Evolutionary conservation across 768 basidiomycete species (phyloP), one percentile per base, ranked within the genome.

Genomic region (Kwoniella mangroviensis): DNA sequence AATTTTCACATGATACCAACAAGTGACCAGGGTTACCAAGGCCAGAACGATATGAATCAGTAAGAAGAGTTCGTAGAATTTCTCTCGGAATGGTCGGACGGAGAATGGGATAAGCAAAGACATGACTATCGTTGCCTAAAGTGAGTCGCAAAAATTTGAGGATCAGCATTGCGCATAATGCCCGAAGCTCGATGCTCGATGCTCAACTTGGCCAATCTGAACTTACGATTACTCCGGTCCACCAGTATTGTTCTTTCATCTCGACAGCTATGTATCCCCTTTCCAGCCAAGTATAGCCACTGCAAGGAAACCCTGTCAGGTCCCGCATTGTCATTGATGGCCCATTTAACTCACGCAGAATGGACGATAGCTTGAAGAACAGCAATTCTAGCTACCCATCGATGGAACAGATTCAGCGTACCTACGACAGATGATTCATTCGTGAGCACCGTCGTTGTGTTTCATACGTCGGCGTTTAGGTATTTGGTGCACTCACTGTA

Each of bases 11-110:
- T 77, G 76, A 53, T 75, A 77, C 53, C 62, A 77, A n/a, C 67
- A 56, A 13, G 65, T 26, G 1, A 73, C 71, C 3, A 77, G 69
- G 11, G 59, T 26, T 0, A 45, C 68, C 5, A 75, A 15, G 13
- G 73, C 73, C 9, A 74, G 42, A n/a, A 43, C 54, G 51, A 77
- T 77, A 49, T 77, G 76, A 10, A 69, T 54, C 2, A 77, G 45
- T 52, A 77, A 49, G 67, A 77, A 77, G 67, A 74, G 41, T 62
- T 77, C 76, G 63, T 77, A 77, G 52, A 55, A 65, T n/a, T 51
- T 34, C 42, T 70, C 41, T 2, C 76, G 71, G 61, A 77, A 41
- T 6, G 71, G 53, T 19, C 43, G 51, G 60, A 75, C 72, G 13
- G 76, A 77, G 15, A 70, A 53, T n/a, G 76, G 76, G 10, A 77